These are phyloP conservation scores for Paralagenidium karlingii DNA, from an alignment of 352 stramenopile genomes.

Conservation along the genomic window DNA sequence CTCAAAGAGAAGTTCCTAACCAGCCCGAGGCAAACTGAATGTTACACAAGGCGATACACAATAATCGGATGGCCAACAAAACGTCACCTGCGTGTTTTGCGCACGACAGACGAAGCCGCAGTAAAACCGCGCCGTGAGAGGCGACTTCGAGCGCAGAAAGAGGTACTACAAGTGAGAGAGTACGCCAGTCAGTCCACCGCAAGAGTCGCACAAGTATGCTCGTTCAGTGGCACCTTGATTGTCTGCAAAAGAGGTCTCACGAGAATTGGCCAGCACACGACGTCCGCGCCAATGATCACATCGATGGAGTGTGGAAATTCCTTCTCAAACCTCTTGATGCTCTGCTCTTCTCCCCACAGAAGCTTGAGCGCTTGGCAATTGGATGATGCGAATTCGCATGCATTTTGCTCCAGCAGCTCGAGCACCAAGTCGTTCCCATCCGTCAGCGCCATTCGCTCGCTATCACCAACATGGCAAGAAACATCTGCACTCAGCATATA, in stretches of 20 bases:
- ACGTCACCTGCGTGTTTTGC: constrained; percentile 20
- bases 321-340: constrained; percentile 23
- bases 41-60: too few relatives aligned
- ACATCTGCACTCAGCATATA: constrained; percentile 5
- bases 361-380: constrained; percentile 17
- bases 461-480: too few relatives aligned
- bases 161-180: constrained; percentile 18
- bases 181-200: not conserved
- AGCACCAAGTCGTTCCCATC: constrained; percentile 66
- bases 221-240: too few relatives aligned
- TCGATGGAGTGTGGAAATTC: constrained; percentile 32
- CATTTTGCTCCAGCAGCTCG: constrained; percentile 36
- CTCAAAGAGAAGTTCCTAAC: constrained; percentile 34
- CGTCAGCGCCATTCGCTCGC: constrained; percentile 31
- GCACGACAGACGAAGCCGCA: constrained; percentile 50
- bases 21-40: too few relatives aligned
- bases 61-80: too few relatives aligned
- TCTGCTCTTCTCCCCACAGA: constrained; percentile 36
- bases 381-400: constrained; percentile 11
- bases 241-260: constrained; percentile 61
- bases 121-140: constrained; percentile 30
- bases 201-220: constrained; percentile 2
- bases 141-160: constrained; percentile 16
- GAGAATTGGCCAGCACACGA: constrained; percentile 58
- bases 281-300: constrained; percentile 48